Base-by-base conservation (phyloP, 495 filamentous ascomycete genomes). In the Acidiella bohemica region DNA sequence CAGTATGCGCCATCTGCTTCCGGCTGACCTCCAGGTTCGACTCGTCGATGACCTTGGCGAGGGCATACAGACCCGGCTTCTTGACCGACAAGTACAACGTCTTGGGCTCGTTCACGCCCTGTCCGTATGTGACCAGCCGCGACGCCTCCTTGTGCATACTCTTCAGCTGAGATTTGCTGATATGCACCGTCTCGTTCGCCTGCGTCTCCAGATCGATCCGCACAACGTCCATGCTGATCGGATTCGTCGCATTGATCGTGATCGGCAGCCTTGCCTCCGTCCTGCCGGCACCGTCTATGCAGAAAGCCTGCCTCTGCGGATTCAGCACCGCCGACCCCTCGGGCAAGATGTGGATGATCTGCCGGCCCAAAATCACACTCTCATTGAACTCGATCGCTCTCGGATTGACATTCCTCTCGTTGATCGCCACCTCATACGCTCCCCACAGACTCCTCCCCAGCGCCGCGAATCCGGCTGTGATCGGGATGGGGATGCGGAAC, bases 291-390 rank as follows among this genome's bases (percentile, higher is more conserved):
- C 66, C 62, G 28, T 80, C 80, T 25, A 96, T 58, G 58, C 90
- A 97, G 54, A 85, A 86, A 11, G 84, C 68, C 25, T 65, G 56
- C 20, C 69, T 64, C 24, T 86, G 71, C 11, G 88, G 84, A 56
- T 96, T 96, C 34, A 97, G 65, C 32, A 80, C 66, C 10, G 82
- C 90, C 42, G 86, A 92, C 76, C 90, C 90, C 69, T 97, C 90
- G 2, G 90, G 90, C 20, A 97, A 66, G 56, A 96, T 92, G 54
- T 97, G 85, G 54, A 97, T 85, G 46, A 93, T 88, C 62, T 94
- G 84, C 56, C 83, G 87, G 55, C 90, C 90, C 57, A 93, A 70
- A 39, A 96, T 94, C 51, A 94, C 70, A 5, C 88, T 93, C 1
- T 81, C 68, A 55, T 95, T 95, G 55, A 93, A 77, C 30, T 92